Percentiles rank a stretch among this genome's conserved stretches.
These are phyloP conservation scores for Ophiostoma montium DNA, from an alignment of 2,329 filamentous ascomycete species.

Conservation along the genomic window DNA sequence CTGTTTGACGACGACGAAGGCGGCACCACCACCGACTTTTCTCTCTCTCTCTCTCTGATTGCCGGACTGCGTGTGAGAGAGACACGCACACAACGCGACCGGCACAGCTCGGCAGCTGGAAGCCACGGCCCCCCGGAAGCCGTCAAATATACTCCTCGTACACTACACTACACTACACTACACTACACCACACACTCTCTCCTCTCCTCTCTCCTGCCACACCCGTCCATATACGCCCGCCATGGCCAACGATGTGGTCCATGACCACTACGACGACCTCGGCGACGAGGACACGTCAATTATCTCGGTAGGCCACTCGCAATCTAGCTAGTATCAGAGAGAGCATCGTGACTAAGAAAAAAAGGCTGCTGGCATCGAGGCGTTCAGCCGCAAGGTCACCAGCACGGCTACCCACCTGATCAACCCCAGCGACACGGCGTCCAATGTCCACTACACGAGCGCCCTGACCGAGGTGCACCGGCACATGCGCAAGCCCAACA, in stretches of 20 bases:
- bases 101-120: background rate
- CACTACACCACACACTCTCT: background rate
- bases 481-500: conserved; percentile 66
- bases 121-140: background rate
- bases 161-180: too few species aligned
- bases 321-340: too few species aligned
- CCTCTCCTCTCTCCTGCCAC: too few species aligned
- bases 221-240: conserved; percentile 5
- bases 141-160: too few species aligned
- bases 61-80: too few species aligned
- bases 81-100: conserved; percentile 2
- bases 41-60: too few species aligned
- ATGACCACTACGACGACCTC: conserved; percentile 32
- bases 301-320: conserved; percentile 19
- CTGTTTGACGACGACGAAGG: too few species aligned
- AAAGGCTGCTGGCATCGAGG: conserved; percentile 65
- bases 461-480: conserved; percentile 84
- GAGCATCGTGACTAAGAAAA: too few species aligned
- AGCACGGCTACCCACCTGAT: conserved; percentile 88
- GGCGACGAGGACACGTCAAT: conserved; percentile 35
- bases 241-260: conserved; percentile 23
- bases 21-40: too few species aligned
- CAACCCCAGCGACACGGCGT: conserved; percentile 45
- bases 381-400: conserved; percentile 87
- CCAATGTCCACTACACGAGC: conserved; percentile 60